Conservation (phyloP, 176 grass and related monocot species). For the Oryza rufipogon region DNA sequence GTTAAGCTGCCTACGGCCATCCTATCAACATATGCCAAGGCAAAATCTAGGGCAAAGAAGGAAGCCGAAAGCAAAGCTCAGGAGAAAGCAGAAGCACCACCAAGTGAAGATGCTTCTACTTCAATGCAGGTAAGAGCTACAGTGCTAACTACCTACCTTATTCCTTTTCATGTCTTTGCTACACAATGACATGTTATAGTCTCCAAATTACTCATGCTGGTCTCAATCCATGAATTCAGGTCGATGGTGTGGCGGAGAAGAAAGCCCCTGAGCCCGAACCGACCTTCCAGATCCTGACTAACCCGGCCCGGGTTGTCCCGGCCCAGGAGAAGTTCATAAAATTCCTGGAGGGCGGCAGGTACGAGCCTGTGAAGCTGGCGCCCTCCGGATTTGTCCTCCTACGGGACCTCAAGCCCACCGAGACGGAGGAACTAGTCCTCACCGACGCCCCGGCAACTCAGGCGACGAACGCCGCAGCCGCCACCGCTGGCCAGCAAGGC, state of each 20-base stretch:
- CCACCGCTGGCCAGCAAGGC: conserved; percentile 41
- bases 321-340: conserved; percentile 82
- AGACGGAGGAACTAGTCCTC: conserved; percentile 59
- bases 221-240: conserved; percentile 37
- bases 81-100: conserved; percentile 50
- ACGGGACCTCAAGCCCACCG: conserved; percentile 63
- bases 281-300: conserved; percentile 61
- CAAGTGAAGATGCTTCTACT: conserved; percentile 42
- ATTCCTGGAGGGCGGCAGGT: conserved; percentile 74
- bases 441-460: conserved; percentile 49
- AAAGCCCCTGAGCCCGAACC: conserved; percentile 55
- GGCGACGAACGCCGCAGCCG: background rate
- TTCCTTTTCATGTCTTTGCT: background rate
- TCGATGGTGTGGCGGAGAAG: conserved; percentile 62
- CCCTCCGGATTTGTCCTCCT: conserved; percentile 73
- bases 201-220: background rate
- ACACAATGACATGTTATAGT: background rate
- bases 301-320: conserved; percentile 74
- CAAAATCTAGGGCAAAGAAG: conserved; percentile 78
- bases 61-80: conserved; percentile 63
- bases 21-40: conserved; percentile 76
- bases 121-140: conserved; percentile 65
- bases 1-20: conserved; percentile 68
- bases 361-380: conserved; percentile 67
- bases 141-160: background rate